A percentile compares a stretch with the other conserved stretches of the same genome.
These are phyloP conservation scores for Aspergillus sclerotioniger DNA, from an alignment of 495 filamentous ascomycete species.

Conservation along the genomic window DNA sequence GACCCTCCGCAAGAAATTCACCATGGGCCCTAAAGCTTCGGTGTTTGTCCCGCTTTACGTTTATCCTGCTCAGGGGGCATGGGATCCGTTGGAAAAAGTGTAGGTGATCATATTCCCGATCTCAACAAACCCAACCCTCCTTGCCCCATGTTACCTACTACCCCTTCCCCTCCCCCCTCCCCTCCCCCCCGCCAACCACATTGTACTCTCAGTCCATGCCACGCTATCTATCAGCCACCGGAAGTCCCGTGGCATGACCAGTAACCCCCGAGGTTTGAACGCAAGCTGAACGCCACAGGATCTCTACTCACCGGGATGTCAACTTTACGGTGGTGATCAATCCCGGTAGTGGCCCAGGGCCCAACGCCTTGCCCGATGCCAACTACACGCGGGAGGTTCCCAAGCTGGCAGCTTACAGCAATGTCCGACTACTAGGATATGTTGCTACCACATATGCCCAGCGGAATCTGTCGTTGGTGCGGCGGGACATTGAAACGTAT, in stretches of 20 bases:
- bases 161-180: conserved; percentile 5
- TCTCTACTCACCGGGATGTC: conserved; percentile 40
- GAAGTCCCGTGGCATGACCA: conserved; percentile 19
- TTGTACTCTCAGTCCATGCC: conserved; percentile 20
- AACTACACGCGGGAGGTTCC: conserved; percentile 52
- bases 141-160: neutral
- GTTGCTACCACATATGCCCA: conserved; percentile 51
- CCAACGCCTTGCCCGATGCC: conserved; percentile 41
- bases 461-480: conserved; percentile 38
- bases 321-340: conserved; percentile 57
- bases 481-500: conserved; percentile 48
- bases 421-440: conserved; percentile 55
- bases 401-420: conserved; percentile 39
- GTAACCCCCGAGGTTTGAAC: conserved; percentile 12
- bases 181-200: conserved; percentile 13
- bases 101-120: conserved; percentile 28
- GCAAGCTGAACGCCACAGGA: conserved; percentile 37
- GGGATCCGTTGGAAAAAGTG: conserved; percentile 49
- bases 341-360: conserved; percentile 53
- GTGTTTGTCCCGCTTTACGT: conserved; percentile 57
- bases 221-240: conserved; percentile 22
- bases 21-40: conserved; percentile 43
- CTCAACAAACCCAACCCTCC: neutral
- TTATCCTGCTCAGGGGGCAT: conserved; percentile 50
- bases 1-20: conserved; percentile 33